Conservation (phyloP, 768 basidiomycete genomes). For the Kwoniella newhampshirensis region DNA sequence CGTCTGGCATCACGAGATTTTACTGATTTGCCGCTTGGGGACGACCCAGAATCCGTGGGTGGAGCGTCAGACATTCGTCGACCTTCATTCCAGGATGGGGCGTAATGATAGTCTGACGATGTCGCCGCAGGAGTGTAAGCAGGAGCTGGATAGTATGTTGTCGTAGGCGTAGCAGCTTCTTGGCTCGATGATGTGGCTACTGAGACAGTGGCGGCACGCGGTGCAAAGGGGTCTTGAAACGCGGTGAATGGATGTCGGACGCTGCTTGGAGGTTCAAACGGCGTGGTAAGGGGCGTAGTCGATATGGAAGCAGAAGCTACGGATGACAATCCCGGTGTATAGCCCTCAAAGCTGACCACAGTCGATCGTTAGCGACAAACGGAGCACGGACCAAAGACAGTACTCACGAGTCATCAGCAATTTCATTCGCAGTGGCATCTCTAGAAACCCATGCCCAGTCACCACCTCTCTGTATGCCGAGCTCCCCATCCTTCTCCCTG, state of each 20-base stretch:
- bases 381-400: background rate
- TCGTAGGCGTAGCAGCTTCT: background rate
- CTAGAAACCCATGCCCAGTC: slow-evolving; percentile 46
- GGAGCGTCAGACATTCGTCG: slow-evolving; percentile 32
- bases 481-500: slow-evolving; percentile 44
- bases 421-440: slow-evolving; percentile 16
- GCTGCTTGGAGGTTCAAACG: slow-evolving; percentile 8
- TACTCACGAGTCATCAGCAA: slow-evolving; percentile 21
- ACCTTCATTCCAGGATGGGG: slow-evolving; percentile 10
- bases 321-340: slow-evolving; percentile 10
- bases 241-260: slow-evolving; percentile 13
- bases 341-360: slow-evolving; percentile 5
- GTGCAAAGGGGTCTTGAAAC: slow-evolving; percentile 34
- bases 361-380: background rate
- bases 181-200: background rate
- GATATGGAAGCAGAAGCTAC: slow-evolving; percentile 18
- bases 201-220: background rate
- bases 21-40: slow-evolving; percentile 2
- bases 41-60: background rate
- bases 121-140: slow-evolving; percentile 28
- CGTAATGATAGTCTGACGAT: slow-evolving; percentile 33
- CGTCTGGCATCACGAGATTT: slow-evolving; percentile 10
- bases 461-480: slow-evolving; percentile 46
- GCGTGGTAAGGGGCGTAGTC: slow-evolving; percentile 16
- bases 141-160: slow-evolving; percentile 1